Evolutionary conservation across 2,329 filamentous ascomycete species (phyloP).

Genomic region (Chaetomium olivaceum): DNA sequence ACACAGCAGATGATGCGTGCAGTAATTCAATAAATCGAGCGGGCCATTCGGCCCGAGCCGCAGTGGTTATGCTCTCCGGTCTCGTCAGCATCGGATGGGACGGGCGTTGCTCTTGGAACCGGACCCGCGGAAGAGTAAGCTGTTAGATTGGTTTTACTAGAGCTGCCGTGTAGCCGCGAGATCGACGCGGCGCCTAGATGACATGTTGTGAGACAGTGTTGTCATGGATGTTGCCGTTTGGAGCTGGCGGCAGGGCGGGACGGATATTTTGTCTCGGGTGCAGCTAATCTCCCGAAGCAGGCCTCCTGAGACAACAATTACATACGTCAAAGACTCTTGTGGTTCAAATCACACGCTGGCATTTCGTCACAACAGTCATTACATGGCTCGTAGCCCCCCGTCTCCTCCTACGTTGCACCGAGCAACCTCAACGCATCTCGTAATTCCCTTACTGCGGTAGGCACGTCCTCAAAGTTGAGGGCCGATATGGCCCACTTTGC

Average conservation of each 20-base stretch:
- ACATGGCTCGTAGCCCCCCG: constrained; percentile 8
- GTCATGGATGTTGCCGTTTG: neutral
- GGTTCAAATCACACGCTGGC: neutral
- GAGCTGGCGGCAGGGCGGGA: neutral
- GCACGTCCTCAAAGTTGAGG: constrained; percentile 92
- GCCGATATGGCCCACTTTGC: constrained; percentile 96
- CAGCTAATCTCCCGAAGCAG: neutral
- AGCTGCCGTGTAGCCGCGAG: neutral
- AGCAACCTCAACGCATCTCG: constrained; percentile 70
- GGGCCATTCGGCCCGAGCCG: constrained; percentile 15
- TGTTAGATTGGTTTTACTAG: no score
- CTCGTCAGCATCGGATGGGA: neutral
- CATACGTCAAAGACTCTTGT: neutral
- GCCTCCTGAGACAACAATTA: neutral
- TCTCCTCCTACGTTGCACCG: constrained; percentile 50
- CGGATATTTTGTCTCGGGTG: constrained; percentile 1
- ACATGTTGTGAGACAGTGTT: constrained; percentile 6
- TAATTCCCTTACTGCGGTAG: constrained; percentile 84
- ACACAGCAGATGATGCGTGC: constrained; percentile 6
- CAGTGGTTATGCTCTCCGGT: neutral
- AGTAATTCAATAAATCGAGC: neutral
- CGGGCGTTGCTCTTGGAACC: neutral
- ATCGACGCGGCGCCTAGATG: constrained; percentile 1
- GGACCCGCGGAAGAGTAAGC: neutral
- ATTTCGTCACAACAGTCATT: constrained; percentile 8